phyloP scores from a whole-genome alignment of 2,329 filamentous ascomycete species.

The Cladosporium sp. region DNA sequence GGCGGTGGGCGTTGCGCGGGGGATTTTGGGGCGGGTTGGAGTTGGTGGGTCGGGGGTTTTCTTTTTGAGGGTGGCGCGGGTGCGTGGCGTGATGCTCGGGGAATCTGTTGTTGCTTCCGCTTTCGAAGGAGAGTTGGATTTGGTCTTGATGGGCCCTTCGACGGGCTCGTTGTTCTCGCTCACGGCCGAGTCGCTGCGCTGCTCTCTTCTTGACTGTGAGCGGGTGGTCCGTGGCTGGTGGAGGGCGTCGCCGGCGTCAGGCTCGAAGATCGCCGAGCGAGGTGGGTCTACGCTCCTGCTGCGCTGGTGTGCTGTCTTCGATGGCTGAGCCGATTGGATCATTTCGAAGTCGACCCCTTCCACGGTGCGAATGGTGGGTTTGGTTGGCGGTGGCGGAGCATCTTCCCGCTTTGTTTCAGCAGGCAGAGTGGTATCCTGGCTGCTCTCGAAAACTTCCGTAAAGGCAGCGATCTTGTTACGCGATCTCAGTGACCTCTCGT shows the following conservation, averaged over 20 bases:
- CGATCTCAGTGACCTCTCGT: neutral
- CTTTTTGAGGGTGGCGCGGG: slow-evolving; percentile 1
- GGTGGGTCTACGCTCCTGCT: slow-evolving; percentile 6
- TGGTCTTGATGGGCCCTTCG: neutral
- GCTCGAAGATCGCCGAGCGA: neutral
- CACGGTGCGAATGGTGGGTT: slow-evolving; percentile 1
- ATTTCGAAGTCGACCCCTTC: slow-evolving; percentile 9
- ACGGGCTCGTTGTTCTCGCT: neutral
- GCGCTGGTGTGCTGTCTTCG: neutral
- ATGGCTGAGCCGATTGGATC: neutral
- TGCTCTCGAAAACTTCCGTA: neutral
- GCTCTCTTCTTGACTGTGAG: slow-evolving; percentile 13
- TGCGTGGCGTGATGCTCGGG: neutral
- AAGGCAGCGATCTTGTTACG: neutral
- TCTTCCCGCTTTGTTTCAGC: neutral
- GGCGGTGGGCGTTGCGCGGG: neutral
- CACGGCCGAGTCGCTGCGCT: slow-evolving; percentile 14
- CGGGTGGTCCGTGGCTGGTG: slow-evolving; percentile 6
- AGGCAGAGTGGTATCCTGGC: neutral
- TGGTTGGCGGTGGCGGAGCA: neutral
- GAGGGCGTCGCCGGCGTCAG: neutral
- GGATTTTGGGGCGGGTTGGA: neutral
- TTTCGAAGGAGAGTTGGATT: neutral
- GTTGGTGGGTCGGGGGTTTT: neutral
- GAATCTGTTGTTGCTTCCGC: neutral